These are phyloP conservation scores for Crithidia mellificae DNA, from an alignment of 208 protist genomes.

Conservation along the genomic window DNA sequence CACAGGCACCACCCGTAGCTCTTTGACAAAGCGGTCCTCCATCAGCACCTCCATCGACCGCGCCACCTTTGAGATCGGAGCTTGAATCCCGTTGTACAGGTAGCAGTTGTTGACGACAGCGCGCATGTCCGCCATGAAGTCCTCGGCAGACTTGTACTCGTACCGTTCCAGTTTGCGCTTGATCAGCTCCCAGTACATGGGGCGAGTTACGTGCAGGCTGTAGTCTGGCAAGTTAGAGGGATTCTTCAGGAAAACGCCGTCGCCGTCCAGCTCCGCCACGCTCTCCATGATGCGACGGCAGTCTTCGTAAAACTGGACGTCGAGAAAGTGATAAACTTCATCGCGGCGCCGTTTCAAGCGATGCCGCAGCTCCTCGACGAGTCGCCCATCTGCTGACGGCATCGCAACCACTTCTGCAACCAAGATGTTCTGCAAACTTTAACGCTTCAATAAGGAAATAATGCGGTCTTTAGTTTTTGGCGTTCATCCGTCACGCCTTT, in stretches of 20 bases:
- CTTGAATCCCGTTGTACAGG: constrained; percentile 61
- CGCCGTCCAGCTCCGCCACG: constrained; percentile 41
- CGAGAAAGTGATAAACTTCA: constrained; percentile 56
- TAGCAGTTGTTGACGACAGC: constrained; percentile 84
- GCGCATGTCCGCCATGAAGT: constrained; percentile 86
- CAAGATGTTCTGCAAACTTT: too few relatives aligned
- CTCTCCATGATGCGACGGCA: constrained; percentile 48
- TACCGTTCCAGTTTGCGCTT: constrained; percentile 60
- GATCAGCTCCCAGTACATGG: constrained; percentile 77
- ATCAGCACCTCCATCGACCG: constrained; percentile 70
- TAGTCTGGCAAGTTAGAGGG: constrained; percentile 62
- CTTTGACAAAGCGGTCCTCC: constrained; percentile 81
- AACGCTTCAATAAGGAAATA: too few relatives aligned
- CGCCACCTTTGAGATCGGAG: constrained; percentile 44
- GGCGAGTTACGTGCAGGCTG: constrained; percentile 34
- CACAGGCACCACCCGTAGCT: constrained; percentile 50
- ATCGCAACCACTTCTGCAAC: not conserved
- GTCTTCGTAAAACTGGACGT: constrained; percentile 62
- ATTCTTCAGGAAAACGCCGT: constrained; percentile 54
- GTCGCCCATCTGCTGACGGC: not conserved
- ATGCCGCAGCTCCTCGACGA: constrained; percentile 30
- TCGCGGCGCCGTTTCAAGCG: constrained; percentile 60
- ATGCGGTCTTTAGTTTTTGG: too few relatives aligned
- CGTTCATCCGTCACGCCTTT: too few relatives aligned
- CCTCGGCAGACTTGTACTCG: constrained; percentile 47